Conservation (phyloP, 164 flowering plant genomes). For the Vitis riparia region DNA sequence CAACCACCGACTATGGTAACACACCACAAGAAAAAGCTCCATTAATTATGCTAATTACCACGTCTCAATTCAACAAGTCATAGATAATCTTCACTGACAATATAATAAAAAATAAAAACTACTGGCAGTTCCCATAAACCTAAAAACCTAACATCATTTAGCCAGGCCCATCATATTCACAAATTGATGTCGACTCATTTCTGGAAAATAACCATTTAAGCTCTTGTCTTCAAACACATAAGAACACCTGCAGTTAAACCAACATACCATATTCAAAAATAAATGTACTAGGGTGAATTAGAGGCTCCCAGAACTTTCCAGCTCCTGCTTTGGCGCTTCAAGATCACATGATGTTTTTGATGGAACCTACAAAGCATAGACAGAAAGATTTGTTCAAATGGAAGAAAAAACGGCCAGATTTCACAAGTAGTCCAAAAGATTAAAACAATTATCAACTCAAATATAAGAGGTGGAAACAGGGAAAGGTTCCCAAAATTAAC, state of each 20-base stretch:
- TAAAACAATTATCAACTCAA: too few relatives aligned
- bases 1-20: neutral
- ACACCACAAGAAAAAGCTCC: neutral
- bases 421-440: neutral
- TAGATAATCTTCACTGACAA: neutral
- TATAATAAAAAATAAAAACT: neutral
- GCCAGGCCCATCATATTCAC: slow-evolving; percentile 23
- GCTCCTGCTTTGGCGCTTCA: slow-evolving; percentile 11
- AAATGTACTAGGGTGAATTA: neutral
- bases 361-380: slow-evolving; percentile 22
- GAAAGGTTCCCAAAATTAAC: too few relatives aligned
- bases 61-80: neutral
- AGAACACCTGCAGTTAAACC: neutral
- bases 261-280: slow-evolving; percentile 2
- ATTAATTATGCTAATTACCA: neutral
- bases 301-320: slow-evolving; percentile 8
- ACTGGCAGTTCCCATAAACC: neutral
- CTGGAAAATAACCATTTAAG: neutral
- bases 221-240: neutral
- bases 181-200: slow-evolving; percentile 45
- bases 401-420: neutral
- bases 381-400: neutral
- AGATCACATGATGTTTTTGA: slow-evolving; percentile 1
- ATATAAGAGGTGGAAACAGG: too few relatives aligned
- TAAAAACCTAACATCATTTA: neutral